Conservation (phyloP, 2,329 filamentous ascomycete genomes). For the Xylaria polymorpha region DNA sequence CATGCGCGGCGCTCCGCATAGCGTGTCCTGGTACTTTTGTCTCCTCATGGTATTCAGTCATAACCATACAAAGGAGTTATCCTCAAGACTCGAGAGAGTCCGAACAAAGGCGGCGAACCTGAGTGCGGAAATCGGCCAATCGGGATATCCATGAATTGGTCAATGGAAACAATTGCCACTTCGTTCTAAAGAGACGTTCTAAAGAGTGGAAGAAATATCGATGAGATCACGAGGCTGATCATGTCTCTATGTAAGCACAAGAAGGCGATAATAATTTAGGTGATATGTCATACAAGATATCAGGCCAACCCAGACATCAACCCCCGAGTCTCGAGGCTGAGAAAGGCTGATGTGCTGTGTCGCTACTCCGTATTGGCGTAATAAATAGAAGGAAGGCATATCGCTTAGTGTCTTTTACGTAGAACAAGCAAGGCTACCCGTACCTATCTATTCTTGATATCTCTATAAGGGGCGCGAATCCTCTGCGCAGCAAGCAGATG, state of each 20-base stretch:
- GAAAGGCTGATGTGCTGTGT: slow-evolving; percentile 22
- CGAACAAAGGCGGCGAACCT: slow-evolving; percentile 43
- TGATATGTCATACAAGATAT: background rate
- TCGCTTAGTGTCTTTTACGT: background rate
- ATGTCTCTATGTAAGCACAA: slow-evolving; percentile 6
- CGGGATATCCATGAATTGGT: slow-evolving; percentile 39
- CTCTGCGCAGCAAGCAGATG: slow-evolving; percentile 20
- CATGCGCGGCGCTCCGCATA: slow-evolving; percentile 18
- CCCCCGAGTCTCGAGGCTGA: background rate
- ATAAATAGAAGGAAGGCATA: slow-evolving; percentile 7
- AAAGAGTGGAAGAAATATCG: slow-evolving; percentile 6
- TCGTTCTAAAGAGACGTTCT: background rate
- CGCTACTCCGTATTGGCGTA: slow-evolving; percentile 3
- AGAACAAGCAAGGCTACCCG: slow-evolving; percentile 26
- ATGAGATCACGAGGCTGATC: slow-evolving; percentile 24
- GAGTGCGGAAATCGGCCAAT: slow-evolving; percentile 44
- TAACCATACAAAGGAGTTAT: slow-evolving; percentile 44
- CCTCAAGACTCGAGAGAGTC: slow-evolving; percentile 32
- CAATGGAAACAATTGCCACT: slow-evolving; percentile 29
- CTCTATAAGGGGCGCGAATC: background rate
- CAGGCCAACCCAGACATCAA: background rate
- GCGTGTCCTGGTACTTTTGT: slow-evolving; percentile 39
- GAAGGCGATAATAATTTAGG: background rate
- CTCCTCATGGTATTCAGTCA: slow-evolving; percentile 36
- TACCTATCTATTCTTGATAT: background rate